These are phyloP conservation scores for Penicillium hesseltinei DNA, from an alignment of 2,329 filamentous ascomycete genomes.

Conservation along the genomic window DNA sequence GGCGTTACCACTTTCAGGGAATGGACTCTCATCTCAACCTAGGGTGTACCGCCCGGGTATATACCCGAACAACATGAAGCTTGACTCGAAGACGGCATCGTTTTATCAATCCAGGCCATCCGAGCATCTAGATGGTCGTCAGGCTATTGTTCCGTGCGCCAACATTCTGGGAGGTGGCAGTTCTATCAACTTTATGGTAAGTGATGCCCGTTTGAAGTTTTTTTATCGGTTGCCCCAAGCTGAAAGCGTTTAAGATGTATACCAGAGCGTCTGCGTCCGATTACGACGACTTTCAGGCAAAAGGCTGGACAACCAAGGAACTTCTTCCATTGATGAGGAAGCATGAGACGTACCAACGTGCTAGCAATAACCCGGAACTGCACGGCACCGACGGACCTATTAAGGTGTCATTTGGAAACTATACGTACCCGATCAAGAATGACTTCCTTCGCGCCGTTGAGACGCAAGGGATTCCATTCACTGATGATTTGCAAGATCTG, in stretches of 20 bases:
- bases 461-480: constrained; percentile 70
- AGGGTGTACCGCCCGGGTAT: constrained; percentile 72
- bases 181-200: constrained; percentile 74
- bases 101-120: constrained; percentile 78
- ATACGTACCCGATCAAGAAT: constrained; percentile 78
- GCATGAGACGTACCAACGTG: constrained; percentile 73
- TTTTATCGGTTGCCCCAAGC: not conserved
- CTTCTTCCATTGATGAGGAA: constrained; percentile 75
- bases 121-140: constrained; percentile 67
- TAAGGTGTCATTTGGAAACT: constrained; percentile 78
- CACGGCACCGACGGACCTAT: constrained; percentile 79
- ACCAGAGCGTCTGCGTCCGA: constrained; percentile 69
- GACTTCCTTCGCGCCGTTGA: constrained; percentile 73
- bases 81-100: constrained; percentile 76
- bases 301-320: constrained; percentile 76
- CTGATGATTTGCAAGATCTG: constrained; percentile 74
- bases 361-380: constrained; percentile 59
- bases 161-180: constrained; percentile 70
- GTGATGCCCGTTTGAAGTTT: not conserved
- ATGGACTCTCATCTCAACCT: not conserved
- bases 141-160: constrained; percentile 71
- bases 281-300: constrained; percentile 75
- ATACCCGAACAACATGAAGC: constrained; percentile 75
- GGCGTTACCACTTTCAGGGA: not conserved
- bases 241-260: constrained; percentile 57